These are phyloP conservation scores for Homolaphlyctis polyrhiza DNA, from an alignment of 371 early-diverging fungal species.

Conservation along the genomic window DNA sequence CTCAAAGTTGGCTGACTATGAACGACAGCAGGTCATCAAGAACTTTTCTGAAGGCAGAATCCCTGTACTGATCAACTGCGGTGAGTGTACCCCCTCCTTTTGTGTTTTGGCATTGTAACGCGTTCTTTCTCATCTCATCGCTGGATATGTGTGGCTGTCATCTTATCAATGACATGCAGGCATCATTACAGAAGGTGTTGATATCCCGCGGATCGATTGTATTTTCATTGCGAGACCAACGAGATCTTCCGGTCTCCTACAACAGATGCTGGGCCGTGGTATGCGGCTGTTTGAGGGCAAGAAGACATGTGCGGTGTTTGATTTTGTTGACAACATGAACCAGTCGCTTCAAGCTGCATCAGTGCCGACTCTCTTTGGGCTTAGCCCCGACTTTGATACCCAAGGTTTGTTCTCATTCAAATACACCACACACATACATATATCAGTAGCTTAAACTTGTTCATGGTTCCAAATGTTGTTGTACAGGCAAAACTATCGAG, in stretches of 20 bases:
- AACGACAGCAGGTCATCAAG: conserved; percentile 52
- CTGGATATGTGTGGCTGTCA: too few relatives aligned
- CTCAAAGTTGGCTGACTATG: conserved; percentile 46
- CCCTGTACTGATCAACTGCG: conserved; percentile 87
- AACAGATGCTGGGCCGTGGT: conserved; percentile 95
- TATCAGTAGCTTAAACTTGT: background rate
- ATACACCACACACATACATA: too few relatives aligned
- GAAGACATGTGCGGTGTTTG: conserved; percentile 75
- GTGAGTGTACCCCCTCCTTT: too few relatives aligned
- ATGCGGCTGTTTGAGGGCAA: conserved; percentile 61
- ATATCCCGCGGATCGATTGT: conserved; percentile 86
- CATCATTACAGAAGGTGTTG: conserved; percentile 49
- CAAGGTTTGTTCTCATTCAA: background rate
- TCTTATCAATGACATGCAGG: too few relatives aligned
- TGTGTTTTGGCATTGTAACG: too few relatives aligned
- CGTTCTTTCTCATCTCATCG: too few relatives aligned
- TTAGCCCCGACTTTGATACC: conserved; percentile 10
- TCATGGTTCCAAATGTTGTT: background rate
- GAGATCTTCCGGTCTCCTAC: conserved; percentile 68
- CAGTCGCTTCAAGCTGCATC: conserved; percentile 11
- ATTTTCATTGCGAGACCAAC: conserved; percentile 88
- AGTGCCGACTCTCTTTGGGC: conserved; percentile 34
- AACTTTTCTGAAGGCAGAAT: conserved; percentile 60
- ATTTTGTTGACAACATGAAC: conserved; percentile 65
- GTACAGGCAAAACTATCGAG: background rate